phyloP scores from a whole-genome alignment of 2,329 filamentous ascomycete species.

The Penicillium sclerotigenum region DNA sequence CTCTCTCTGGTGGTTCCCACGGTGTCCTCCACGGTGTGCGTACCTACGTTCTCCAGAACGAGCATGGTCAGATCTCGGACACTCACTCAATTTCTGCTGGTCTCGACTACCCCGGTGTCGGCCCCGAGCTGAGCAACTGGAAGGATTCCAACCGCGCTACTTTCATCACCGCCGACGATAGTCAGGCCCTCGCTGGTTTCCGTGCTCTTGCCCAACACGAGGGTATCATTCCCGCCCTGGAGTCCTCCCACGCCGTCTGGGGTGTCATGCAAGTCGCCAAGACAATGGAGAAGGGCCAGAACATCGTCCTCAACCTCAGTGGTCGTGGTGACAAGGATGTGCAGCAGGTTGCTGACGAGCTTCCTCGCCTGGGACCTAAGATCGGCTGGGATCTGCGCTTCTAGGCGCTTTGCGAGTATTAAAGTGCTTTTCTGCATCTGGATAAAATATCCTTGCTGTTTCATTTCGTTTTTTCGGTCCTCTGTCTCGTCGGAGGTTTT shows the following conservation, averaged over 20 bases:
- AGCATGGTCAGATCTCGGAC: constrained; percentile 87
- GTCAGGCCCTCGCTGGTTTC: constrained; percentile 86
- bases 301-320: constrained; percentile 89
- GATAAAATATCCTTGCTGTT: not conserved
- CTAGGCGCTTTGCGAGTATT: constrained; percentile 23
- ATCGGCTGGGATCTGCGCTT: constrained; percentile 71
- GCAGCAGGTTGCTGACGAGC: constrained; percentile 91
- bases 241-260: constrained; percentile 88
- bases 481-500: not conserved
- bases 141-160: constrained; percentile 84
- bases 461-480: not conserved
- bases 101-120: constrained; percentile 94
- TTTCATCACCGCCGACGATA: constrained; percentile 88
- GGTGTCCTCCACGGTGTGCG: constrained; percentile 94
- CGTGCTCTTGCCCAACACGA: constrained; percentile 79
- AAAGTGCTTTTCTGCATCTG: not conserved
- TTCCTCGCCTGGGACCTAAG: constrained; percentile 81
- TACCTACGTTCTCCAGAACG: constrained; percentile 91
- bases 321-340: constrained; percentile 98
- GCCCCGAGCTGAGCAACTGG: constrained; percentile 87
- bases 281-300: constrained; percentile 82
- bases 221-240: constrained; percentile 93
- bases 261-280: constrained; percentile 88
- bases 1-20: constrained; percentile 78
- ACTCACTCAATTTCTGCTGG: constrained; percentile 97